Percentiles rank a stretch among this genome's conserved stretches.
Conservation (phyloP, 1,284 basidiomycete species). For the Leccinum cinnamomeum region DNA sequence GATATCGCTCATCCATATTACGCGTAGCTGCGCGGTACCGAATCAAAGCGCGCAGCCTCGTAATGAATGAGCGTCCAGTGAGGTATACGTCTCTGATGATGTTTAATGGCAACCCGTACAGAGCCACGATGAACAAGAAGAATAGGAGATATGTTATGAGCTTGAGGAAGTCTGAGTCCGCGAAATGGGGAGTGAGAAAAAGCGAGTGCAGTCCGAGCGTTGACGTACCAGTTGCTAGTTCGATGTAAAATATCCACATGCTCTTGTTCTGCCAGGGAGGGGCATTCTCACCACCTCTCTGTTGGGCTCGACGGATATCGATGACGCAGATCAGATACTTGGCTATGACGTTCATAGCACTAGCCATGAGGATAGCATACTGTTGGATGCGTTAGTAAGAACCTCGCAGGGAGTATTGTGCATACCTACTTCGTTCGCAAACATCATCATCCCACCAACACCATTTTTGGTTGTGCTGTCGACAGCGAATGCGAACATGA, state of each 20-base stretch:
- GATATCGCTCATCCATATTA: constrained; percentile 97
- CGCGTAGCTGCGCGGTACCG: constrained; percentile 92
- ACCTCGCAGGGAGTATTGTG: not conserved
- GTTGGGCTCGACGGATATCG: constrained; percentile 77
- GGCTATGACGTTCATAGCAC: constrained; percentile 72
- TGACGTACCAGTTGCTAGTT: constrained; percentile 78
- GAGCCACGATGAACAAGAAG: constrained; percentile 89
- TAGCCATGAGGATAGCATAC: constrained; percentile 91
- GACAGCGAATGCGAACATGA: constrained; percentile 75
- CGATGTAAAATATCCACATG: constrained; percentile 96
- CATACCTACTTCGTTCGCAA: constrained; percentile 82
- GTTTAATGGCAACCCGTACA: constrained; percentile 96
- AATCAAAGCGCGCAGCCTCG: constrained; percentile 82
- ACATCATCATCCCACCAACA: constrained; percentile 89
- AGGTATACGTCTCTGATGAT: constrained; percentile 97
- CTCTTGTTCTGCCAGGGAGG: constrained; percentile 98
- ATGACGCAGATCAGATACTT: constrained; percentile 87
- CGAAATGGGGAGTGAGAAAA: constrained; percentile 6
- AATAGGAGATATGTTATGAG: constrained; percentile 90
- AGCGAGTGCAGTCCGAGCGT: constrained; percentile 18
- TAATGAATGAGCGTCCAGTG: constrained; percentile 88
- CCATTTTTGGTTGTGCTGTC: constrained; percentile 80
- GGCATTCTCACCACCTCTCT: constrained; percentile 80
- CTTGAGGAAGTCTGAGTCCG: constrained; percentile 81
- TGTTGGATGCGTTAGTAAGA: constrained; percentile 34